These are phyloP conservation scores for Suillus cothurnatus DNA, from an alignment of 768 basidiomycete species.

Conservation along the genomic window DNA sequence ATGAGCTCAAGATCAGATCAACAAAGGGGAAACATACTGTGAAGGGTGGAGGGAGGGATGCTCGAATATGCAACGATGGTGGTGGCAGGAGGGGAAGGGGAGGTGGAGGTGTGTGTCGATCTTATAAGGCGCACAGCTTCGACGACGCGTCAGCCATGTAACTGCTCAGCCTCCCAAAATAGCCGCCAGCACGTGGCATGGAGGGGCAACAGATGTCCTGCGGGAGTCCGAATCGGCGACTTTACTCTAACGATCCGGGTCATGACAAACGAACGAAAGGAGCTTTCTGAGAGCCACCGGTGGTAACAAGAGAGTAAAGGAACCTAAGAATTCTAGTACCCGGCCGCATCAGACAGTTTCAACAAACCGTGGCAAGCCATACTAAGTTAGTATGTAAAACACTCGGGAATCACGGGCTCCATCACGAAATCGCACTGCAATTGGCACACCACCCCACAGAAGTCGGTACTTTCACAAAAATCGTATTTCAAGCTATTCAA, in stretches of 20 bases:
- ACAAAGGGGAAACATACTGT: background rate
- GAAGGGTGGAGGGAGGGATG: background rate
- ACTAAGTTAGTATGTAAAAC: no score
- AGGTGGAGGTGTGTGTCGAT: conserved; percentile 6
- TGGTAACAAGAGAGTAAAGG: background rate
- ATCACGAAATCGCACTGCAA: no score
- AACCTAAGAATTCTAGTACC: background rate
- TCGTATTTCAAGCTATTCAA: no score
- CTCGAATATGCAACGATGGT: background rate
- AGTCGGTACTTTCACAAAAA: no score
- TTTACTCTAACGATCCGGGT: background rate
- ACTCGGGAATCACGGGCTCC: no score
- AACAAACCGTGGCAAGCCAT: no score
- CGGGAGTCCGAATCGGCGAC: conserved; percentile 3
- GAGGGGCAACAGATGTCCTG: background rate
- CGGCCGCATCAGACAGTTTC: no score
- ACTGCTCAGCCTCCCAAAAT: conserved; percentile 8
- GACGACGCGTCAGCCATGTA: conserved; percentile 34
- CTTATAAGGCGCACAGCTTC: conserved; percentile 33
- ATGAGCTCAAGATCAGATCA: background rate
- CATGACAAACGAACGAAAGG: background rate
- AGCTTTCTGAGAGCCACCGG: background rate
- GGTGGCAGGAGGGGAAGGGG: conserved; percentile 4
- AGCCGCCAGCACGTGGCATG: conserved; percentile 2
- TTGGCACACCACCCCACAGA: no score